These are phyloP conservation scores for Tetrahymena thermophila DNA, from an alignment of 73 alveolate species.

Conservation along the genomic window DNA sequence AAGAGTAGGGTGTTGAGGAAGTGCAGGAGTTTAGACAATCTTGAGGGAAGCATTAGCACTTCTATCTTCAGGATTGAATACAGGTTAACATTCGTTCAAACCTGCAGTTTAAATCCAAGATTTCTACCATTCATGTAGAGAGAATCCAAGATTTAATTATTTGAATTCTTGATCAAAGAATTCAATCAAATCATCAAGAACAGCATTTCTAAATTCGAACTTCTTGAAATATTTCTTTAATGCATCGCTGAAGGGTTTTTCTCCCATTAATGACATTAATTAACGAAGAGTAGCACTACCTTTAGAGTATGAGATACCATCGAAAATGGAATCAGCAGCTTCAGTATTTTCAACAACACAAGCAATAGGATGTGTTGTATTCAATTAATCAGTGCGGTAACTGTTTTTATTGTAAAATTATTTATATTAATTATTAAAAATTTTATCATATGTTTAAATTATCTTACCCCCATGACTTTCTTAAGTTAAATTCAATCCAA, in stretches of 20 bases:
- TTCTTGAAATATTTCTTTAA: constrained; percentile 66
- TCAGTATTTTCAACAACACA: constrained; percentile 79
- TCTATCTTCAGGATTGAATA: constrained; percentile 42
- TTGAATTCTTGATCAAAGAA: constrained; percentile 58
- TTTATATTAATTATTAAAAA: not conserved
- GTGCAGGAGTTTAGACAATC: constrained; percentile 30
- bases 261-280: constrained; percentile 79
- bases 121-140: constrained; percentile 47
- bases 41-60: constrained; percentile 1
- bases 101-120: constrained; percentile 80
- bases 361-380: constrained; percentile 89
- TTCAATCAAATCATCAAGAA: constrained; percentile 79
- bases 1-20: constrained; percentile 21
- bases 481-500: constrained; percentile 19
- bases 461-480: constrained; percentile 37
- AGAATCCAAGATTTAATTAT: constrained; percentile 1
- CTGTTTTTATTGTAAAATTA: not conserved
- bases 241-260: constrained; percentile 79
- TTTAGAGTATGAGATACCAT: constrained; percentile 93
- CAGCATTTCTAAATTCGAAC: constrained; percentile 79
- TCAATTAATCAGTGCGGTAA: constrained; percentile 67
- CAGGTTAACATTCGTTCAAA: constrained; percentile 69
- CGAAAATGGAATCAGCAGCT: constrained; percentile 90
- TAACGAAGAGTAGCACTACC: constrained; percentile 88
- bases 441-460: not conserved